phyloP scores from a whole-genome alignment of 805 yeast species.

The Saccharomycopsis schoenii region DNA sequence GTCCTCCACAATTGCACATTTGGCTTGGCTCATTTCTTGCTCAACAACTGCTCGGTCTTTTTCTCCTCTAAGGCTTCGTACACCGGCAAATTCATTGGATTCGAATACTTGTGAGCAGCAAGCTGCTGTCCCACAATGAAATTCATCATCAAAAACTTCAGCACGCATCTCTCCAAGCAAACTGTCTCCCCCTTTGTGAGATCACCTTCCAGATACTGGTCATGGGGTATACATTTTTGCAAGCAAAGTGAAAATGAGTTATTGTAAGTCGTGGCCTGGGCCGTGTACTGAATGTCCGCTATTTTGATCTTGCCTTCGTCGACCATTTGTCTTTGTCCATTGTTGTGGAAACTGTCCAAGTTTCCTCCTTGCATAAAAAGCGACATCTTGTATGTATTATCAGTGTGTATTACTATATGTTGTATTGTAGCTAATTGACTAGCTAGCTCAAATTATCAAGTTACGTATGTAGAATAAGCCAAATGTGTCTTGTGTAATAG shows the following conservation, averaged over 20 bases:
- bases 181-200: conserved; percentile 73
- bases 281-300: conserved; percentile 61
- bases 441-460: no score
- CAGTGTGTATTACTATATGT: background rate
- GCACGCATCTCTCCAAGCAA: conserved; percentile 80
- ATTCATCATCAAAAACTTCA: conserved; percentile 72
- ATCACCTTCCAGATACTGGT: conserved; percentile 69
- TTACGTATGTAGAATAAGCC: no score
- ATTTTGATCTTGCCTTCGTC: conserved; percentile 50
- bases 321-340: conserved; percentile 35
- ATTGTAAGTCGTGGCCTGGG: conserved; percentile 47
- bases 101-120: conserved; percentile 28
- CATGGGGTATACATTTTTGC: conserved; percentile 76
- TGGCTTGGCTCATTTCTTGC: background rate
- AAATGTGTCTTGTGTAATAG: no score
- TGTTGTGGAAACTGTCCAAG: conserved; percentile 26
- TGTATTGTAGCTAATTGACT: background rate
- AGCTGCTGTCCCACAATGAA: conserved; percentile 41
- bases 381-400: background rate
- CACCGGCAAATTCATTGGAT: conserved; percentile 36
- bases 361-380: conserved; percentile 1
- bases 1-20: no score
- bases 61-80: conserved; percentile 21
- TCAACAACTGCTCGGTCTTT: background rate
- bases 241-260: conserved; percentile 33